Evolutionary conservation across 768 basidiomycete genomes (phyloP), one percentile per base, ranked within the genome.

Genomic region (Rhizopogon vinicolor): DNA sequence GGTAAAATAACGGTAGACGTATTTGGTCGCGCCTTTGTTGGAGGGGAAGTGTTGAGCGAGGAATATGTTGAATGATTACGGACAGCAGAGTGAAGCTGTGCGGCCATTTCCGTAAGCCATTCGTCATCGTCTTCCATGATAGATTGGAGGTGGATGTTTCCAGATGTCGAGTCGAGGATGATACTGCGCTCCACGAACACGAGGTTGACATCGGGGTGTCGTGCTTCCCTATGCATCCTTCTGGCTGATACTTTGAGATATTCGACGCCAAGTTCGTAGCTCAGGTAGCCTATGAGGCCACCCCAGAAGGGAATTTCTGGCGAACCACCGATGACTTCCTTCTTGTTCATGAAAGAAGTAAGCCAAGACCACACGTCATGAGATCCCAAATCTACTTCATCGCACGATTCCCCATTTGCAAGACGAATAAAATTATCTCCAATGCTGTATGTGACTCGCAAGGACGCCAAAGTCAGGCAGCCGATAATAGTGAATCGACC

Each of bases 121-220:
- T 59, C 55, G 35, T 74, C 65, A 60, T 91, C 91, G 16, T 73
- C 66, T 12, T 80, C 73, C 43, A 79, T 71, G 41, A 89, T 74
- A 22, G 87, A 86, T 65, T 92, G 91, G 18, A 91, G 65, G 59
- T 84, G 82, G 18, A 79, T 69, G 7, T 72, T 69, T 10, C 78
- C 76, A 1, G 78, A 77, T 16, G 67, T 62, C 18, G 67, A 70
- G 66, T 93, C 90, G 16, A 90, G 54, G n/a, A 92, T 81, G 53
- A 93, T 70, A 63, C 87, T 90, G 52, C 90, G 83, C 61, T 91
- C 89, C 10, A 91, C 85, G 59, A 89, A 90, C 8, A 87, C 74
- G 13, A 92, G 68, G 53, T 89, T 89, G 40, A 89, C 77, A 68
- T 92, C 91, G 2, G 87, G 83, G 64, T 89, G 85, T 29, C 66